Evolutionary conservation across 768 basidiomycete genomes (phyloP), one percentile per base, ranked within the genome.

Genomic region (Hortiboletus campestris): DNA sequence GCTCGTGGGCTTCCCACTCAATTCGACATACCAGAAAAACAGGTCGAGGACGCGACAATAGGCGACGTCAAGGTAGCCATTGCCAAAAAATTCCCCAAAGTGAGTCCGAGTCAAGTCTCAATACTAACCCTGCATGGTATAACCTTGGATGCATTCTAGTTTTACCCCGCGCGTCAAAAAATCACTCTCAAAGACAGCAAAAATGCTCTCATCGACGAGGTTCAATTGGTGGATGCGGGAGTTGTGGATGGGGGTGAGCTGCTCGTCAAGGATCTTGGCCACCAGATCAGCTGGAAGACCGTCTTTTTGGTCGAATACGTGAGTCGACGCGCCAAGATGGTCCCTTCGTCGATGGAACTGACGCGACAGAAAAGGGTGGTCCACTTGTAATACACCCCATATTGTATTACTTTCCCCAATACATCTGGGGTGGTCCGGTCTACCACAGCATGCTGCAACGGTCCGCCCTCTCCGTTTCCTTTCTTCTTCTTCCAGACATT

Each of bases 271-370:
- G 97, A 98, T 72, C 75, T 98, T 31, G 97, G 97, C 0, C 81
- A 88, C 8, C 97, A 99, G 71, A 76, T 96, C 43, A 80, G 84
- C 64, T 98, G 95, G 91, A 80, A 79, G 64, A 89, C 88, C 0
- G 92, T 98, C 17, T 98, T 93, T 71, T 68, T 98, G 47, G 76
- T 89, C 48, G 97, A 99, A 95, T 99, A 98, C 66, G 95, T 95
- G 74, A 66, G 94, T 71, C 11, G 22, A 36, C 22, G 31, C 19
- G 53, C 52, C 51, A 36, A 48, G 11, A 12, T 31, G 20, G 36
- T 35, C 48, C 32, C 25, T 36, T 43, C 17, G 46, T 49, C 10
- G 4, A 19, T 19, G 19, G 8, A 55, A 49, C 56, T 56, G 31
- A 63, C 42, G 19, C 13, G 20, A 45, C 36, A 19, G 54, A 34